Evolutionary conservation across 306 rosid genomes (phyloP).

Genomic region (Ceratonia siliqua): DNA sequence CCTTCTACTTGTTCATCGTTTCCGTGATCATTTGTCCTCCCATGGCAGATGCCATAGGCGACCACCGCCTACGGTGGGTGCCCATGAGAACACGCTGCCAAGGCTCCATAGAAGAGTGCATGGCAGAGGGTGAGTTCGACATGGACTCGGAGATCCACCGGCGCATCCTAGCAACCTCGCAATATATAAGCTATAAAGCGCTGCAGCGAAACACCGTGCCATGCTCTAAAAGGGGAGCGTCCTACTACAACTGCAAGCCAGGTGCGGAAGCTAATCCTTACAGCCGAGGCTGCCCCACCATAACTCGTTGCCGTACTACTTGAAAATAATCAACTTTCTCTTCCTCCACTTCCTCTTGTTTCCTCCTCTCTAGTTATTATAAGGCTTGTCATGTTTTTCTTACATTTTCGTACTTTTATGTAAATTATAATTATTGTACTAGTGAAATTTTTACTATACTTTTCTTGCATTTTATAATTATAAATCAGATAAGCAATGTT

Average conservation of each 20-base stretch:
- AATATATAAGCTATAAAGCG: slow-evolving; percentile 75
- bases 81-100: slow-evolving; percentile 42
- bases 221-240: slow-evolving; percentile 74
- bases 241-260: slow-evolving; percentile 74
- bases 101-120: slow-evolving; percentile 76
- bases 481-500: no score
- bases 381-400: neutral
- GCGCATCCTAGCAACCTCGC: slow-evolving; percentile 71
- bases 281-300: slow-evolving; percentile 68
- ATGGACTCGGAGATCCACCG: slow-evolving; percentile 59
- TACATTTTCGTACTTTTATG: slow-evolving; percentile 8
- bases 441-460: neutral
- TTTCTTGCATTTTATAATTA: no score
- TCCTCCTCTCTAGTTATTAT: neutral
- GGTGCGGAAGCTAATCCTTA: slow-evolving; percentile 81
- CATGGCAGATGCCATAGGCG: slow-evolving; percentile 22
- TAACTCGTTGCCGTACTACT: slow-evolving; percentile 73
- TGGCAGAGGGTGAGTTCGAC: slow-evolving; percentile 48
- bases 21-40: slow-evolving; percentile 15
- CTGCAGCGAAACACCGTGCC: slow-evolving; percentile 78
- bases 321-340: neutral
- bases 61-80: slow-evolving; percentile 45
- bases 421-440: slow-evolving; percentile 23
- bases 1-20: slow-evolving; percentile 38
- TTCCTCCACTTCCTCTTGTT: neutral